phyloP scores from a whole-genome alignment of 345 rosid genomes.

The Euclidium syriacum region DNA sequence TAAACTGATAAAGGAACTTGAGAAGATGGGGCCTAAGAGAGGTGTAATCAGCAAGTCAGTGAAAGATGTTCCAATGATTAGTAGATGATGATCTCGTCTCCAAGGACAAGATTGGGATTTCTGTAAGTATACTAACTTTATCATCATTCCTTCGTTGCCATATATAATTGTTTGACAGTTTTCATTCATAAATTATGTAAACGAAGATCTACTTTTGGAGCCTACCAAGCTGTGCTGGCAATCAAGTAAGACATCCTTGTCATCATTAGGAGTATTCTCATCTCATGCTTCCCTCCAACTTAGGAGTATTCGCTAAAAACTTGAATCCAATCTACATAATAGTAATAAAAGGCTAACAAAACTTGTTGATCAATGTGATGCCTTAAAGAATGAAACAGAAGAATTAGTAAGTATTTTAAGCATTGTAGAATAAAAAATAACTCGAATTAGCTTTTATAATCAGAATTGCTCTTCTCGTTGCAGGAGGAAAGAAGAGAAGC shows the following conservation, averaged over 20 bases:
- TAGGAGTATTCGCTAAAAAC: conserved; percentile 59
- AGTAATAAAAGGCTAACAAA: conserved; percentile 59
- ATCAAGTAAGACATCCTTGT: conserved; percentile 52
- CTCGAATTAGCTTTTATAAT: not conserved
- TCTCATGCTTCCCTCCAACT: conserved; percentile 15
- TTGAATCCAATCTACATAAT: conserved; percentile 71
- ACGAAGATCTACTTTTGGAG: conserved; percentile 93
- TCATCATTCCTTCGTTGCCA: not conserved
- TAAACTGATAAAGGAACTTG: conserved; percentile 90
- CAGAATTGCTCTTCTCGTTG: not conserved
- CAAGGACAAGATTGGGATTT: conserved; percentile 91
- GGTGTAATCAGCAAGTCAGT: conserved; percentile 93
- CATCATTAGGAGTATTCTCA: not conserved
- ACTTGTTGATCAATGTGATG: conserved; percentile 58
- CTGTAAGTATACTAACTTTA: conserved; percentile 52
- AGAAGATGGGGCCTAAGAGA: conserved; percentile 82
- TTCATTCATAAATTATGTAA: conserved; percentile 1
- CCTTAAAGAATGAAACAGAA: conserved; percentile 76
- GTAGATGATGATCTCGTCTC: conserved; percentile 90
- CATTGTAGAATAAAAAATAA: not conserved
- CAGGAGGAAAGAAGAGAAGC: conserved; percentile 80
- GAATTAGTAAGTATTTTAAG: conserved; percentile 55
- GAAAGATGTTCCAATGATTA: conserved; percentile 90
- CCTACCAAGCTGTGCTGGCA: conserved; percentile 94
- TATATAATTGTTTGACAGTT: not conserved